Percentiles rank a stretch among this genome's conserved stretches.
Conservation (phyloP, 2,329 filamentous ascomycete species). For the Fonsecaea nubica region DNA sequence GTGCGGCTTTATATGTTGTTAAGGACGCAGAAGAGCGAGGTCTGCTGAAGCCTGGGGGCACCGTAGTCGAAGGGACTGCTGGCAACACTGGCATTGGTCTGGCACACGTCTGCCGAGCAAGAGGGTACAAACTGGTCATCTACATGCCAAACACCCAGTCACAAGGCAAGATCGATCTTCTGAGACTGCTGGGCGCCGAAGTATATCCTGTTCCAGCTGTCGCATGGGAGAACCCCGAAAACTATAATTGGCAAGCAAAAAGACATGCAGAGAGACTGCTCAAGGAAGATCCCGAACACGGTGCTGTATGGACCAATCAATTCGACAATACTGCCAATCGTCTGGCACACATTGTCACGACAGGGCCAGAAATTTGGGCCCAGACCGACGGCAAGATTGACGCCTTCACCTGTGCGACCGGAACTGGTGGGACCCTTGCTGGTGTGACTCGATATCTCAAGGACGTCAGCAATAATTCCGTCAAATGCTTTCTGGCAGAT, state of each 20-base stretch:
- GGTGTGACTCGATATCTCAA: slow-evolving; percentile 90
- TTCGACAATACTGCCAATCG: slow-evolving; percentile 97
- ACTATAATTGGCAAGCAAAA: slow-evolving; percentile 96
- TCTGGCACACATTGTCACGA: slow-evolving; percentile 93
- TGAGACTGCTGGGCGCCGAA: slow-evolving; percentile 88
- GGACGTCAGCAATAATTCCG: slow-evolving; percentile 74
- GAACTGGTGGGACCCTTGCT: slow-evolving; percentile 89
- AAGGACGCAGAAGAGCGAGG: slow-evolving; percentile 90
- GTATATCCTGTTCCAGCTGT: slow-evolving; percentile 96
- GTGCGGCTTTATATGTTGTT: slow-evolving; percentile 91
- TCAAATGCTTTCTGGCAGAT: slow-evolving; percentile 90
- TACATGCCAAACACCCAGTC: slow-evolving; percentile 99
- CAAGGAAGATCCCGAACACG: slow-evolving; percentile 57
- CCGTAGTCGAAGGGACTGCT: slow-evolving; percentile 94
- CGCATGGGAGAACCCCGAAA: slow-evolving; percentile 90
- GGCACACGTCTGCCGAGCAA: slow-evolving; percentile 90
- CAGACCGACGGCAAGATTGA: slow-evolving; percentile 87
- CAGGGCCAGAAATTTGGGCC: slow-evolving; percentile 94
- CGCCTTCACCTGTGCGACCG: slow-evolving; percentile 94
- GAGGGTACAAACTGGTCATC: slow-evolving; percentile 93
- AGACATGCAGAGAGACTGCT: slow-evolving; percentile 78
- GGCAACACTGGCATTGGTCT: slow-evolving; percentile 98
- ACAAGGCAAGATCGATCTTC: slow-evolving; percentile 94
- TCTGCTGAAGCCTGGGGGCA: slow-evolving; percentile 81
- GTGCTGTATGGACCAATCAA: slow-evolving; percentile 98